Conservation (phyloP, 192 early-diverging fungal genomes). For the Coemansia sp. region DNA sequence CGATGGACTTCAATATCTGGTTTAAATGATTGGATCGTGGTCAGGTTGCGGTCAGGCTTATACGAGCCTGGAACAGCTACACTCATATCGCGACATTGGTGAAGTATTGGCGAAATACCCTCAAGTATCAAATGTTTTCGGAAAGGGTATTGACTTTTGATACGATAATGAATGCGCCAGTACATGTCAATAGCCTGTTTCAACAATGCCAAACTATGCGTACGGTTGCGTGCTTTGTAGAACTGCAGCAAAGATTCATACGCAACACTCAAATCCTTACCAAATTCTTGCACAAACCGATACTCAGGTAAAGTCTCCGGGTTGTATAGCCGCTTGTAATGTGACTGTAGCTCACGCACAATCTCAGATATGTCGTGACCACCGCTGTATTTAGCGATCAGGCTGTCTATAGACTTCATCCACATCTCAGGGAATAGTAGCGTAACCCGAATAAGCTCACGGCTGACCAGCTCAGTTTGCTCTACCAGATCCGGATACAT, state of each 20-base stretch:
- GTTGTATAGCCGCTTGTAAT: constrained; percentile 72
- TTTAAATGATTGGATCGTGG: constrained; percentile 84
- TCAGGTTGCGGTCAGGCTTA: constrained; percentile 77
- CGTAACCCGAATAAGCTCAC: constrained; percentile 95
- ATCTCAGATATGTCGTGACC: constrained; percentile 81
- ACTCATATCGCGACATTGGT: constrained; percentile 81
- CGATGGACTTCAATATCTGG: constrained; percentile 79
- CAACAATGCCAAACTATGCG: constrained; percentile 43
- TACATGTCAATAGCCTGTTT: constrained; percentile 95
- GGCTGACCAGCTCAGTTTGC: constrained; percentile 86
- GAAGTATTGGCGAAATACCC: constrained; percentile 84
- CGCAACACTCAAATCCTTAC: constrained; percentile 85
- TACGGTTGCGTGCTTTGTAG: constrained; percentile 42
- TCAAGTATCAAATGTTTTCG: constrained; percentile 76
- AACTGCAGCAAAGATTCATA: constrained; percentile 84
- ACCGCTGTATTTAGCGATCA: constrained; percentile 76
- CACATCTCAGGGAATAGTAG: constrained; percentile 98
- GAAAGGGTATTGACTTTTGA: constrained; percentile 78
- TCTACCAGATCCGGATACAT: constrained; percentile 83
- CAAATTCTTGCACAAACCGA: constrained; percentile 92
- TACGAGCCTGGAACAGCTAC: constrained; percentile 88
- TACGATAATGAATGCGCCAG: constrained; percentile 69
- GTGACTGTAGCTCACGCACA: constrained; percentile 78
- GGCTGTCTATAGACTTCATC: constrained; percentile 90
- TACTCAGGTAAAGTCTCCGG: constrained; percentile 92